Evolutionary conservation across 306 rosid species (phyloP), one percentile per base, ranked within the genome.

Genomic region (Crataegus laevigata): DNA sequence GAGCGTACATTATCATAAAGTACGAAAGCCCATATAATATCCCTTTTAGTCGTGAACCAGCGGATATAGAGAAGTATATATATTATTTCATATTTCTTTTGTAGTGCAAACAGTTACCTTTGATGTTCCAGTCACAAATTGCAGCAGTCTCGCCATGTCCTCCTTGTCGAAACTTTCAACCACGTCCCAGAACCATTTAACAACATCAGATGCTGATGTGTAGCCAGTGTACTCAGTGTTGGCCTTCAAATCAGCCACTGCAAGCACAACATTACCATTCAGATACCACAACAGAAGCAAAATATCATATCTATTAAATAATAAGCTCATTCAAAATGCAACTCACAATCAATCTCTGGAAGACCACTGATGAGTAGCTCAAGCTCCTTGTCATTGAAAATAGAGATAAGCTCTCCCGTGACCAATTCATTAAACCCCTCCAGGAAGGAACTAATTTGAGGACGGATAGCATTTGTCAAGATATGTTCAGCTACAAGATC

Each of bases 361-460:
- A 96, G 99, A 64, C 99, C 99, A 79, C 99, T 96, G 73, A 96
- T 96, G 76, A 96, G 98, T 81, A 96, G 90, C 90, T 96, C 99
- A 75, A 96, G 97, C 92, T 96, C 99, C 79, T 89, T 96, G 79
- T 87, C 99, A 68, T 96, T 92, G 80, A 96, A 96, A 75, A 96
- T 89, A 43, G 96, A 96, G 78, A 96, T 83, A 59, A 96, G 97
- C 43, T 96, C 94, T 42, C 86, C 36, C 5, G 98, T 92, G 14
- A 96, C 96, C 87, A 96, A 73, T 74, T 96, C 98, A 24, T 32
- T 77, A 80, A 96, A 96, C 78, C 99, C 99, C 12, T 92, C 90
- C 50, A 96, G 79, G 82, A 96, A 96, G 74, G 98, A 88, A 83
- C 15, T 87, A 19, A 96, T 96, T 85, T 96, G 99, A 58, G 99